Evolutionary conservation across 1,284 basidiomycete genomes (phyloP).

Genomic region (Marasmius oreades): DNA sequence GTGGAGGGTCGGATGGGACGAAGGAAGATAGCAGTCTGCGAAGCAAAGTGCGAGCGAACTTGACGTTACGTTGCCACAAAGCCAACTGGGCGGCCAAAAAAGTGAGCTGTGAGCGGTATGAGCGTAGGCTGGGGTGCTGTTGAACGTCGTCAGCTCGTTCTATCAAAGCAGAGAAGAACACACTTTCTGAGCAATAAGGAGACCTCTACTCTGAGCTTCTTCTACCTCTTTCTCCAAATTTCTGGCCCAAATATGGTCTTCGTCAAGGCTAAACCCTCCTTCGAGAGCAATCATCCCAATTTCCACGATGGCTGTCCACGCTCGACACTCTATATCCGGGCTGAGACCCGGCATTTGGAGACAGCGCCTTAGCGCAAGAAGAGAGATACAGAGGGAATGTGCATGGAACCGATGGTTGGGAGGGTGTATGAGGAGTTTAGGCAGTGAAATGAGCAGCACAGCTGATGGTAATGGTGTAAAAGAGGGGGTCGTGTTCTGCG

Average conservation of each 20-base stretch:
- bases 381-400: conserved; percentile 51
- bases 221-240: conserved; percentile 54
- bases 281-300: conserved; percentile 53
- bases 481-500: conserved; percentile 3
- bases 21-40: conserved; percentile 52
- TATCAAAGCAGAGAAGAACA: conserved; percentile 7
- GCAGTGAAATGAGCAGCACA: conserved; percentile 56
- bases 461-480: conserved; percentile 40
- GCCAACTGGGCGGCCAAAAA: conserved; percentile 58
- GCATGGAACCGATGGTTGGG: conserved; percentile 54
- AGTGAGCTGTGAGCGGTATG: conserved; percentile 53
- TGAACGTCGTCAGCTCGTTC: background rate
- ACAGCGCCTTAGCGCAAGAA: conserved; percentile 51
- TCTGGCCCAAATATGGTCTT: conserved; percentile 39
- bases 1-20: conserved; percentile 43
- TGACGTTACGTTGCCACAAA: conserved; percentile 48
- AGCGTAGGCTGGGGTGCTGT: conserved; percentile 58
- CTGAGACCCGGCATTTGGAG: conserved; percentile 47
- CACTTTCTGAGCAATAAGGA: conserved; percentile 50
- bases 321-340: conserved; percentile 59
- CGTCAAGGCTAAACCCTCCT: conserved; percentile 38
- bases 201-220: conserved; percentile 45
- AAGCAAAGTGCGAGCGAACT: conserved; percentile 53
- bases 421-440: conserved; percentile 55
- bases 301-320: conserved; percentile 66